These are phyloP conservation scores for Boletellus dicymbophilus DNA, from an alignment of 1,284 basidiomycete species.

Conservation along the genomic window DNA sequence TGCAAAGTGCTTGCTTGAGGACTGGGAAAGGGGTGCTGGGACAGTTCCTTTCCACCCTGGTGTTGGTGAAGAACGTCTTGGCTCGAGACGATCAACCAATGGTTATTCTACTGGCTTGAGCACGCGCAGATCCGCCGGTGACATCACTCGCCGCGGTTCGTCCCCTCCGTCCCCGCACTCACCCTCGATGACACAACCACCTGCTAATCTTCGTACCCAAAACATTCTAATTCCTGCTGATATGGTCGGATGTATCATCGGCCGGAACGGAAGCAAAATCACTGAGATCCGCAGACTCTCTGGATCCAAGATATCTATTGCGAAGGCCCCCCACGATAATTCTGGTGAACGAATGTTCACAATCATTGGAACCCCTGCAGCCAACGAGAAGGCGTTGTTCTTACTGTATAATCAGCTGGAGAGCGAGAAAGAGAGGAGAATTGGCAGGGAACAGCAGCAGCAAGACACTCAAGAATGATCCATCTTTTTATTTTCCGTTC, in stretches of 20 bases:
- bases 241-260: slow-evolving; percentile 99
- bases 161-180: slow-evolving; percentile 62
- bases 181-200: slow-evolving; percentile 52
- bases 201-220: slow-evolving; percentile 89
- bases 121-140: slow-evolving; percentile 63
- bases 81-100: slow-evolving; percentile 46
- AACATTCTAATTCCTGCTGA: slow-evolving; percentile 99
- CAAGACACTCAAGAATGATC: slow-evolving; percentile 55
- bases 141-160: slow-evolving; percentile 43
- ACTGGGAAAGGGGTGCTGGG: slow-evolving; percentile 93
- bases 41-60: slow-evolving; percentile 97
- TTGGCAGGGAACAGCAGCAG: slow-evolving; percentile 76
- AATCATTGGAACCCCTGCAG: slow-evolving; percentile 95
- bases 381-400: slow-evolving; percentile 96
- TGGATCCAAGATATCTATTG: slow-evolving; percentile 96
- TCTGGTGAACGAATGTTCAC: slow-evolving; percentile 99
- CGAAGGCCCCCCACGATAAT: slow-evolving; percentile 98
- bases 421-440: slow-evolving; percentile 92
- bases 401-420: slow-evolving; percentile 96
- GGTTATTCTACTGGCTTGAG: slow-evolving; percentile 45
- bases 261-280: slow-evolving; percentile 96
- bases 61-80: slow-evolving; percentile 71
- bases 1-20: slow-evolving; percentile 92
- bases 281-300: slow-evolving; percentile 97
- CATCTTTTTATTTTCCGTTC: not conserved